Base-by-base conservation (phyloP, 768 basidiomycete species). In the Leucogyrophana mollusca region DNA sequence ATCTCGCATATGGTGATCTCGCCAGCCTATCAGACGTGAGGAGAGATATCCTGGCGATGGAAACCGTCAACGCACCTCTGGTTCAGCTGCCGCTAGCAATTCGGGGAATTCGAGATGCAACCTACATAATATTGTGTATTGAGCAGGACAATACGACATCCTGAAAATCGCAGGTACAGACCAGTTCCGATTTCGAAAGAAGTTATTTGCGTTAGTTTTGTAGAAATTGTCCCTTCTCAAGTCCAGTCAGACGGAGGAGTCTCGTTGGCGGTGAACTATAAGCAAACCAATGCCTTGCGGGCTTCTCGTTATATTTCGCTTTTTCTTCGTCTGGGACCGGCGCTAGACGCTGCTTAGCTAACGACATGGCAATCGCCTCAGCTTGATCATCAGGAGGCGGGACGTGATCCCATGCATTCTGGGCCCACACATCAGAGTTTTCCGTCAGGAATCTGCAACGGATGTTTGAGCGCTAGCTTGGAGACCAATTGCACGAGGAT, bases 101-200 rank as follows among this genome's bases (percentile, higher is more conserved):
- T 97, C 94, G 0, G 89, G 90, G 57, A 98, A 98, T 64, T 99
- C 96, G n/a, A 90, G 82, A 55, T 89, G 81, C 23, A 98, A 73
- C 95, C 86, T 89, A 53, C 22, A 45, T 6, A 30, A 13, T 30
- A 6, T 7, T 30, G 27, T 30, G 43, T 36, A 11, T 17, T 40
- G 10, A 41, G 35, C 25, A n/a, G 8, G n/a, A 27, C 21, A 40
- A 16, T 34, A 36, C 5, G 23, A 17, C 21, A 21, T 13, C 1
- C 10, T 16, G 3, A 20, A 13, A 45, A 40, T 60, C 24, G 52
- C 47, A 9, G 30, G 6, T 42, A 45, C 64, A 4, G 59, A 82
- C 87, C 96, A 99, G 72, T 92, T 90, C 47, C 96, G 76, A 66
- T 98, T 85, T 33, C 90, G 85, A 73, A 98, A 99, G 69, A 99